phyloP scores from a whole-genome alignment of 768 basidiomycete genomes.

The Mycena albidolilacea region DNA sequence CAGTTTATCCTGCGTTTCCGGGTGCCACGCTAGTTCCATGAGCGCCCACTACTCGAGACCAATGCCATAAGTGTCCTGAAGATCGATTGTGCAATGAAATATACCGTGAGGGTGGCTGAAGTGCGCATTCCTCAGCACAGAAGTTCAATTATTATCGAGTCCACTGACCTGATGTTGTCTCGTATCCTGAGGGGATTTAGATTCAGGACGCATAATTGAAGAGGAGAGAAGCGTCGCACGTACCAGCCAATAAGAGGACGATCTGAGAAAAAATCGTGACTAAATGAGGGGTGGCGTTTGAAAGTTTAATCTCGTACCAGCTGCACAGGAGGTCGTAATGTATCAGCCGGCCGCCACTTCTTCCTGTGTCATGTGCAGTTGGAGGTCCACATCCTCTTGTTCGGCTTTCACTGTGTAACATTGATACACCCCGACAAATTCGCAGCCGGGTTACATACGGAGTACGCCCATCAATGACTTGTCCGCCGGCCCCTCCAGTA shows the following conservation, averaged over 20 bases:
- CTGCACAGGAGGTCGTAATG: too few species aligned
- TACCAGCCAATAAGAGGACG: conserved; percentile 55
- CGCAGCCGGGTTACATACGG: conserved; percentile 40
- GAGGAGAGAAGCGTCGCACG: background rate
- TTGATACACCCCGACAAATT: background rate
- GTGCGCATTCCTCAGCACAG: too few species aligned
- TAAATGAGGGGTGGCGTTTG: too few species aligned
- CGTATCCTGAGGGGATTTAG: conserved; percentile 57
- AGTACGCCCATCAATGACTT: conserved; percentile 57
- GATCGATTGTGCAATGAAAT: background rate
- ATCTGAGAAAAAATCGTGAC: conserved; percentile 46
- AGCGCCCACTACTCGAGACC: conserved; percentile 63
- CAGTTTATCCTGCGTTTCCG: conserved; percentile 61
- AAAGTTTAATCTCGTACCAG: too few species aligned
- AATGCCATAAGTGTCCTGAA: background rate
- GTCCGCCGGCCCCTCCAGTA: conserved; percentile 45
- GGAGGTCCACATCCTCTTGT: conserved; percentile 42
- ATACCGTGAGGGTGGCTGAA: conserved; percentile 56
- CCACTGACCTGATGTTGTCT: too few species aligned
- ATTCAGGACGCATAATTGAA: conserved; percentile 12
- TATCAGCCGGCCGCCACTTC: conserved; percentile 56
- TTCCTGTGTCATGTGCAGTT: conserved; percentile 53
- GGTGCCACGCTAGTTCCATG: conserved; percentile 65
- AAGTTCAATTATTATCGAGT: too few species aligned
- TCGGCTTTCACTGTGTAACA: conserved; percentile 55